Percentiles rank a stretch among this genome's conserved stretches.
phyloP scores from a whole-genome alignment of 768 basidiomycete genomes.

The Boletus coccyginus region DNA sequence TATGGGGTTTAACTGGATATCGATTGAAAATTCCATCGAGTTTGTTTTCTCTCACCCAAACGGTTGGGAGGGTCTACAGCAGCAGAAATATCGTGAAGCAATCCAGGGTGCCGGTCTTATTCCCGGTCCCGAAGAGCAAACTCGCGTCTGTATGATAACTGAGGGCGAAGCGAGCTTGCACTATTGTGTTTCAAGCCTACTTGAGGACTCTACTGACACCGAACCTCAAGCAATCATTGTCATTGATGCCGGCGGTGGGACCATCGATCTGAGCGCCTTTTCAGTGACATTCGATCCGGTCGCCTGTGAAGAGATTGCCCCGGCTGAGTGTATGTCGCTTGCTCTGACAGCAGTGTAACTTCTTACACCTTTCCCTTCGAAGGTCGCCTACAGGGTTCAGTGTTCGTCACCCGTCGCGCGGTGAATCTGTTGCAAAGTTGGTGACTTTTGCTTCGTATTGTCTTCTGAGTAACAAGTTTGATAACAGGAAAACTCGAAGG shows the following conservation, averaged over 20 bases:
- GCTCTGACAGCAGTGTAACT: background rate
- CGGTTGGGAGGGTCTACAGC: conserved; percentile 27
- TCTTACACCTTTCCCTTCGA: background rate
- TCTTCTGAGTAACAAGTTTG: background rate
- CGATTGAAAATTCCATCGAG: conserved; percentile 14
- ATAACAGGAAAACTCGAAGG: conserved; percentile 5
- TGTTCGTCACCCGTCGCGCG: conserved; percentile 46
- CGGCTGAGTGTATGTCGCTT: conserved; percentile 23
- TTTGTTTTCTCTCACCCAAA: conserved; percentile 28
- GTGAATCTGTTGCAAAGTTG: conserved; percentile 34
- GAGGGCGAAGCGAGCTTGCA: conserved; percentile 26
- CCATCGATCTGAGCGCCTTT: conserved; percentile 37
- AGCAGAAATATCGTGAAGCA: conserved; percentile 20
- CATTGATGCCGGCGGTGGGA: conserved; percentile 42
- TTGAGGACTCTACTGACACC: background rate
- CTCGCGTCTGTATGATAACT: conserved; percentile 19
- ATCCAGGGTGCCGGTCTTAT: conserved; percentile 25
- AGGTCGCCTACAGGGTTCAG: conserved; percentile 47
- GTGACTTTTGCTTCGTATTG: background rate
- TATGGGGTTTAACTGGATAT: conserved; percentile 8
- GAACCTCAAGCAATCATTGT: conserved; percentile 36
- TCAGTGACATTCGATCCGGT: conserved; percentile 18
- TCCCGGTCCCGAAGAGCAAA: conserved; percentile 1
- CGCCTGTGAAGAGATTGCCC: conserved; percentile 32
- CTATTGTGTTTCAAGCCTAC: conserved; percentile 41